Evolutionary conservation across 371 early-diverging fungal species (phyloP).

Genomic region (Mucor lusitanicus): DNA sequence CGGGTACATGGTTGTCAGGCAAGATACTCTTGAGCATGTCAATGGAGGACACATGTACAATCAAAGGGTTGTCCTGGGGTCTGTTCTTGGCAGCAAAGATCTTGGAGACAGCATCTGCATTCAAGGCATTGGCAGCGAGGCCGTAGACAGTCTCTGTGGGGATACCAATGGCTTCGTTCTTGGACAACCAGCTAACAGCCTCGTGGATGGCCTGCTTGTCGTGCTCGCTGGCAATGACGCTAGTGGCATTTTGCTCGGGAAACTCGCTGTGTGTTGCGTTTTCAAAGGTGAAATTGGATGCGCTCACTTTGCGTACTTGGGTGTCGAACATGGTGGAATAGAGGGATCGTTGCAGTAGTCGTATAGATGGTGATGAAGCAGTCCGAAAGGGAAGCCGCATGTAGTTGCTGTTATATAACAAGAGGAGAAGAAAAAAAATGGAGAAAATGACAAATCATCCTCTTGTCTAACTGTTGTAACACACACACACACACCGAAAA

Average conservation of each 20-base stretch:
- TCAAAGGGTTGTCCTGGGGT: constrained; percentile 98
- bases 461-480: neutral
- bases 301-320: constrained; percentile 16
- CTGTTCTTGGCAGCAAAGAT: constrained; percentile 95
- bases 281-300: constrained; percentile 16
- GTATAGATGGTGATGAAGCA: neutral
- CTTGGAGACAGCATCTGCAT: constrained; percentile 68
- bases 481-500: neutral
- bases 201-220: constrained; percentile 42
- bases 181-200: constrained; percentile 46
- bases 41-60: constrained; percentile 94
- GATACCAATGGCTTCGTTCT: constrained; percentile 82
- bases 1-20: constrained; percentile 61
- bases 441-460: neutral
- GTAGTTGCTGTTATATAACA: neutral
- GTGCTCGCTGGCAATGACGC: constrained; percentile 19
- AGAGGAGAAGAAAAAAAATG: neutral
- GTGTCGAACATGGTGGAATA: constrained; percentile 25
- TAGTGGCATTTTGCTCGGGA: constrained; percentile 23
- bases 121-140: constrained; percentile 91
- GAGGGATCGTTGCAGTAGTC: constrained; percentile 16
- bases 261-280: constrained; percentile 10
- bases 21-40: constrained; percentile 83
- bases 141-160: constrained; percentile 99
- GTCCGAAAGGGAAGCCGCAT: constrained; percentile 2